Evolutionary conservation across 2,329 filamentous ascomycete genomes (phyloP).

Genomic region (Colletotrichum magnum): DNA sequence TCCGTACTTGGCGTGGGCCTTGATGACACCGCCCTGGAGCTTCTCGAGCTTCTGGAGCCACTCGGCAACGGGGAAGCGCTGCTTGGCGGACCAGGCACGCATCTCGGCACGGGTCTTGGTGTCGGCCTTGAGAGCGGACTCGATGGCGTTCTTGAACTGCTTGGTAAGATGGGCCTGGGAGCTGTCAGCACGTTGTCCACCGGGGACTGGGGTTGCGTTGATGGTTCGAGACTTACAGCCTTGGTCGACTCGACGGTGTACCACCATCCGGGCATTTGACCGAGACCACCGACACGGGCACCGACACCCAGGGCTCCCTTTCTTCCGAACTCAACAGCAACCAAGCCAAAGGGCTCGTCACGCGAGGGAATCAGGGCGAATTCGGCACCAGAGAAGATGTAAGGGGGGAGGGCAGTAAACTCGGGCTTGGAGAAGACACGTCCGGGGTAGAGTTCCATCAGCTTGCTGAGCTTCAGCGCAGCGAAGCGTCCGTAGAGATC

Average conservation of each 20-base stretch:
- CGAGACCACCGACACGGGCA: constrained; percentile 75
- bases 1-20: constrained; percentile 54
- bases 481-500: constrained; percentile 79
- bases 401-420: constrained; percentile 76
- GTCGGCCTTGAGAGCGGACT: constrained; percentile 71
- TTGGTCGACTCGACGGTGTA: constrained; percentile 77
- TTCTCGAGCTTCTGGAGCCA: constrained; percentile 77
- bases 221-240: constrained; percentile 50
- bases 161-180: constrained; percentile 68
- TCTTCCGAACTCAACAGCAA: constrained; percentile 77
- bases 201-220: background rate
- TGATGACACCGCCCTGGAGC: constrained; percentile 72
- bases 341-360: constrained; percentile 78
- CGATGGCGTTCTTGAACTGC: constrained; percentile 75
- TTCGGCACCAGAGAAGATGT: constrained; percentile 77
- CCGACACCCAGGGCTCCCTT: constrained; percentile 78
- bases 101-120: constrained; percentile 70
- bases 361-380: constrained; percentile 79
- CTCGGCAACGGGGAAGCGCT: constrained; percentile 77
- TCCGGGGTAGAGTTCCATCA: constrained; percentile 76
- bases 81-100: constrained; percentile 75
- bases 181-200: background rate
- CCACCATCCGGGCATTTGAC: constrained; percentile 81
- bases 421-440: constrained; percentile 77
- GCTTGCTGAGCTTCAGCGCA: constrained; percentile 73